A percentile compares a stretch with the other conserved stretches of the same genome.
Evolutionary conservation across 257 asterid genomes (phyloP).

Genomic region (Solanum chiquidenum): DNA sequence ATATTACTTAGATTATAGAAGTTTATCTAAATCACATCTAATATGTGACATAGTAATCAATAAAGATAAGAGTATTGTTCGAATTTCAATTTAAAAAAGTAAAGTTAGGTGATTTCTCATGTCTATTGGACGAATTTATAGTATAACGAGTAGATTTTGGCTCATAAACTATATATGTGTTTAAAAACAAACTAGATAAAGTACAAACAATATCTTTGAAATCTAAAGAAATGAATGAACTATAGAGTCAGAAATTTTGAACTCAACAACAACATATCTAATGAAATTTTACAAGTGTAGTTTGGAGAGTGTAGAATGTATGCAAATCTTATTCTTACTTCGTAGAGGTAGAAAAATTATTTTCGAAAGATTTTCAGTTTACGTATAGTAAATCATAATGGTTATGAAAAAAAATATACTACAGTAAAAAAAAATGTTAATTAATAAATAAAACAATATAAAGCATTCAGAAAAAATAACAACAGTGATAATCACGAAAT

Average conservation of each 20-base stretch:
- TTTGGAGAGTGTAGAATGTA: accelerated
- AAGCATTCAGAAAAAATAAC: too few relatives aligned
- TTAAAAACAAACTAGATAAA: neutral
- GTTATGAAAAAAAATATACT: too few relatives aligned
- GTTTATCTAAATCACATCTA: neutral
- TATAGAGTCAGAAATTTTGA: neutral
- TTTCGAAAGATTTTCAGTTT: neutral
- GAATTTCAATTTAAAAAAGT: neutral
- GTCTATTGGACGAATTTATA: neutral
- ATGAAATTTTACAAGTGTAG: neutral
- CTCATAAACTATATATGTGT: neutral
- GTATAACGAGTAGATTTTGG: neutral
- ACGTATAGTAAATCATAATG: too few relatives aligned
- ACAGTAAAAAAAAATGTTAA: too few relatives aligned
- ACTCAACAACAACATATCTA: neutral
- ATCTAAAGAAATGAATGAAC: neutral
- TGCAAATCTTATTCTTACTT: neutral
- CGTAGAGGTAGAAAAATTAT: neutral
- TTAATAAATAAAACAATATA: too few relatives aligned
- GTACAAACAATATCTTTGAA: neutral
- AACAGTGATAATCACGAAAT: neutral
- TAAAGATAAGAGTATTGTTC: neutral
- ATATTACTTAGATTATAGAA: neutral
- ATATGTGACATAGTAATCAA: neutral
- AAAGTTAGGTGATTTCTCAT: neutral